These are phyloP conservation scores for Cinnamomum micranthum DNA, from an alignment of 164 flowering plant species.

Conservation along the genomic window DNA sequence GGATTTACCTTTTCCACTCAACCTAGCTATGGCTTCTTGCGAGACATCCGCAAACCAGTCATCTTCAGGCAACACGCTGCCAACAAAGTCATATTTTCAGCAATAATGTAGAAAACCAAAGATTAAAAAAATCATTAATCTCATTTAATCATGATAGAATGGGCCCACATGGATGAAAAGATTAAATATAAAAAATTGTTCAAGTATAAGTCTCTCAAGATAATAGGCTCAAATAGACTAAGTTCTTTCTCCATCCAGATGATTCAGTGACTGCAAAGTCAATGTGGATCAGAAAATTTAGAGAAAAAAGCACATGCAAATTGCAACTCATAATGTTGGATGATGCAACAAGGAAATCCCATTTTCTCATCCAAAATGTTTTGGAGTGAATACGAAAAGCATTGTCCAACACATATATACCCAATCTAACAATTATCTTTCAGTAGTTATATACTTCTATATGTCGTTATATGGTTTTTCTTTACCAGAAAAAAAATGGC, in stretches of 20 bases:
- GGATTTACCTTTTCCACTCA: slow-evolving; percentile 70
- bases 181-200: too few species aligned
- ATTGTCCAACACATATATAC: background rate
- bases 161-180: background rate
- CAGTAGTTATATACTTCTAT: too few species aligned
- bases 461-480: too few species aligned
- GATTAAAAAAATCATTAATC: too few species aligned
- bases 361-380: background rate
- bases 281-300: background rate
- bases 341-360: background rate
- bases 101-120: background rate
- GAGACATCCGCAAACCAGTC: slow-evolving; percentile 81
- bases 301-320: background rate
- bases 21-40: slow-evolving; percentile 73
- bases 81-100: slow-evolving; percentile 2
- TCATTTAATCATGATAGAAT: background rate
- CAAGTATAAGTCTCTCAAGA: background rate
- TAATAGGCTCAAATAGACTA: background rate
- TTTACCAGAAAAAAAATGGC: too few species aligned
- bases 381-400: background rate
- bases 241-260: background rate
- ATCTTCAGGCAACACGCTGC: slow-evolving; percentile 88
- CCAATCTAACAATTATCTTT: background rate
- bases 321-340: background rate
- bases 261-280: background rate